Evolutionary conservation across 73 alveolate species (phyloP), one percentile per base, ranked within the genome.

Genomic region (Diophrys sp.): DNA sequence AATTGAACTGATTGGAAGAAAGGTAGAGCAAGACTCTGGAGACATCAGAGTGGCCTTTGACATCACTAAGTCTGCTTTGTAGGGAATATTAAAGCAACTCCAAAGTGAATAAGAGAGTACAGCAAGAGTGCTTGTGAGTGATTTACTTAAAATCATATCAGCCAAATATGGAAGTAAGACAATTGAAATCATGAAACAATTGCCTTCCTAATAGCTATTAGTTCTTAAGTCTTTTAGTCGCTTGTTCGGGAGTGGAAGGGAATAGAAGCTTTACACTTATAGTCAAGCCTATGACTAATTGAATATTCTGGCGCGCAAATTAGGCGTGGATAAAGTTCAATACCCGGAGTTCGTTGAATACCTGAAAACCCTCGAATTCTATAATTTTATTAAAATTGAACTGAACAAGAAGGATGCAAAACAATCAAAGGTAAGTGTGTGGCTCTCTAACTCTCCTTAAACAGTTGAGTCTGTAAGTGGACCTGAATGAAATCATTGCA

Each of bases 21-120:
- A 87, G 54, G 87, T 87, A 0, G 29, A 88, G 0, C 44, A 75
- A 66, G 57, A 29, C 70, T 82, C 81, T 32, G 94, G 94, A 28
- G 94, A 87, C 54, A 57, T 87, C 32, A 73, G 94, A 53, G 90
- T 75, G 27, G 94, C 90, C 24, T 87, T 87, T 69, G 94, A 87
- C 32, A 27, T 87, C 23, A 67, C 80, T 30, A 87, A 87, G 33
- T n/a, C 84, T 2, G 82, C 87, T 29, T 69, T 80, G 55, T 1
- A 29, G 0, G 75, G 74, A 33, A 69, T 87, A 26, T 1, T 74
- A 18, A 44, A 31, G 23, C 32, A 31, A 67, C 5, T 78, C 34
- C n/a, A n/a, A n/a, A n/a, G n/a, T n/a, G n/a, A n/a, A n/a, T n/a
- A n/a, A 44, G 18, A 18, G 62, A 44, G 18, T 44, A 44, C 62